Evolutionary conservation across 2,329 filamentous ascomycete genomes (phyloP), one percentile per base, ranked within the genome.

Genomic region (Colletotrichum destructivum): DNA sequence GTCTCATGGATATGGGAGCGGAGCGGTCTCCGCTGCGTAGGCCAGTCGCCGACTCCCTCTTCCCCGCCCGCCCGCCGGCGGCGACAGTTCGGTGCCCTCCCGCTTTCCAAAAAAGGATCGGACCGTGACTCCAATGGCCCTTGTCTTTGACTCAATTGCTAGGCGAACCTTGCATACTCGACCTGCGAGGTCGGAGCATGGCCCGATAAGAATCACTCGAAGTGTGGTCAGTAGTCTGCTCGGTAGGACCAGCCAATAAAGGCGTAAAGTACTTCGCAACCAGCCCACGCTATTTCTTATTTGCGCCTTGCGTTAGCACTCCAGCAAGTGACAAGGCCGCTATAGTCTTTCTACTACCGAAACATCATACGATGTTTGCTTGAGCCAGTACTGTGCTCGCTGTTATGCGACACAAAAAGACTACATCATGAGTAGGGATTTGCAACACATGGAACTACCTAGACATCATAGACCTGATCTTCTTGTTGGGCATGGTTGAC

Each of bases 401-500:
- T 75, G 81, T 42, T 59, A 69, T 52, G 77, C 21, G 21, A 38
- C 21, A 60, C 60, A n/a, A 59, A 64, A 42, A 64, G 55, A 4
- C 35, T 69, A 31, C 62, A 51, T 1, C 66, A 31, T 12, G 85
- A 84, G 0, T 84, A 86, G 72, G 84, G 84, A 0, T 13, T 73
- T 85, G 18, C 80, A 84, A 62, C 82, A 86, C 72, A 79, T 80
- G 2, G 87, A 85, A 85, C 84, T 82, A 1, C 85, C 23, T 31
- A 31, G 26, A 84, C 0, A 84, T 87, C 70, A 82, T 87, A 46
- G 85, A 79, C 15, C 83, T 86, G 83, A 86, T 84, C 51, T 76
- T 80, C 0, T 86, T 69, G 78, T 87, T n/a, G 85, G 85, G 1
- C 75, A 76, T 26, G 1, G 75, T 87, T 6, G 78, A 82, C 12